Percentiles rank a stretch among this genome's conserved stretches.
phyloP scores from a whole-genome alignment of 1,139 yeast genomes.

The Geotrichum carabidarum region DNA sequence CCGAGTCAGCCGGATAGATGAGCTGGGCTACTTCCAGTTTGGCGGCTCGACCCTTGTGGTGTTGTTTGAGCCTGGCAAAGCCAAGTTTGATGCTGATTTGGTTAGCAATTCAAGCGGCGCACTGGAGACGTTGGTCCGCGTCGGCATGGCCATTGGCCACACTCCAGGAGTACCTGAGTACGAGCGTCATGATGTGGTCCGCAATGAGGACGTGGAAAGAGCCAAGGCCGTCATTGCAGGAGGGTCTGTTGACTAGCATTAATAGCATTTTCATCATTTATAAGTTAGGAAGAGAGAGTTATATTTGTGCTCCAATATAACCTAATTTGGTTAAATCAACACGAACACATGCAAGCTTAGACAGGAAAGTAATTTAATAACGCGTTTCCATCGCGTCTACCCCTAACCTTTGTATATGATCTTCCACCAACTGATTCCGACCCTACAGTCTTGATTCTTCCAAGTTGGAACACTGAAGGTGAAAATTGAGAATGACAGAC shows the following conservation, averaged over 20 bases:
- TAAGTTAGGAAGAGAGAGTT: too few species aligned
- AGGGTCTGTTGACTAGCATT: not conserved
- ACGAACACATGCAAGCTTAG: too few species aligned
- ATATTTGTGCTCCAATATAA: too few species aligned
- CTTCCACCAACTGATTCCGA: too few species aligned
- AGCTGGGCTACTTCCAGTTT: constrained; percentile 88
- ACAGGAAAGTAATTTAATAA: too few species aligned
- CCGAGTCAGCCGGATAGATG: constrained; percentile 64
- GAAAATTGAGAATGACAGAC: not conserved
- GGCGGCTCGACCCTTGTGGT: constrained; percentile 88
- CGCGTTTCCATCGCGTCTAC: too few species aligned
- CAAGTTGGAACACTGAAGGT: too few species aligned
- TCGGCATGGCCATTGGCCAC: constrained; percentile 92
- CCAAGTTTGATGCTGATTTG: constrained; percentile 70
- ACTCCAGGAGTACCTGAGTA: constrained; percentile 30
- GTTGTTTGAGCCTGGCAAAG: constrained; percentile 44
- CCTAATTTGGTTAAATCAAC: too few species aligned
- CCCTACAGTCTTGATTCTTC: too few species aligned
- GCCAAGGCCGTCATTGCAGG: constrained; percentile 28
- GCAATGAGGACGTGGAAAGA: constrained; percentile 25
- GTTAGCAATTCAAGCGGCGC: constrained; percentile 59
- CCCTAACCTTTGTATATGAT: too few species aligned
- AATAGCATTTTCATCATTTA: too few species aligned
- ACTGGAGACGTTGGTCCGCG: constrained; percentile 77
- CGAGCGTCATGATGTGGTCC: constrained; percentile 23